These are phyloP conservation scores for Fusarium humuli DNA, from an alignment of 2,329 filamentous ascomycete genomes.

Conservation along the genomic window DNA sequence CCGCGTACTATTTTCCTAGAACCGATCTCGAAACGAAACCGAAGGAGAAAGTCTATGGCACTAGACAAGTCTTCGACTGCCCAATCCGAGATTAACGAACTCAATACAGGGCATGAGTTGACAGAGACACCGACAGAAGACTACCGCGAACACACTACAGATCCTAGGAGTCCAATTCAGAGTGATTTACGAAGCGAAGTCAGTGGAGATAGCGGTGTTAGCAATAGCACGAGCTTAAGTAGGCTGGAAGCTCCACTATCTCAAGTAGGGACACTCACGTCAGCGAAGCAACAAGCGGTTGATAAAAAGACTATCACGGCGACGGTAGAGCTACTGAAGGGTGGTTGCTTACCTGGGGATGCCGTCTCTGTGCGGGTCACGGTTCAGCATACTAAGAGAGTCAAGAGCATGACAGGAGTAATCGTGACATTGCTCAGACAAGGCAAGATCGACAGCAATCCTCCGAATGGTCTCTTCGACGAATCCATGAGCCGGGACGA, in stretches of 20 bases:
- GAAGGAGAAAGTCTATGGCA: slow-evolving; percentile 67
- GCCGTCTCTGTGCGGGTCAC: slow-evolving; percentile 81
- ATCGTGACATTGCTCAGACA: slow-evolving; percentile 93
- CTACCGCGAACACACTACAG: slow-evolving; percentile 50
- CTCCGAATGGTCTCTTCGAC: slow-evolving; percentile 63
- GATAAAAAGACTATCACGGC: slow-evolving; percentile 85
- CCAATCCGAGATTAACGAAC: slow-evolving; percentile 54
- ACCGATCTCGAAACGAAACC: slow-evolving; percentile 79
- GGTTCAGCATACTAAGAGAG: slow-evolving; percentile 87
- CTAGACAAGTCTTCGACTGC: slow-evolving; percentile 60
- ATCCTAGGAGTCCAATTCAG: slow-evolving; percentile 57
- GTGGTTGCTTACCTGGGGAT: slow-evolving; percentile 88
- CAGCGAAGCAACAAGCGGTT: slow-evolving; percentile 58
- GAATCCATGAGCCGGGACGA: slow-evolving; percentile 68
- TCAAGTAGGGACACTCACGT: slow-evolving; percentile 48
- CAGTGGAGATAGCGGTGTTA: slow-evolving; percentile 77
- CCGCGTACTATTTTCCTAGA: slow-evolving; percentile 88
- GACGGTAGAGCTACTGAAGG: slow-evolving; percentile 82
- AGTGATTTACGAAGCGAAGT: slow-evolving; percentile 74
- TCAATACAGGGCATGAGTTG: slow-evolving; percentile 51
- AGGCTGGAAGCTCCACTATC: slow-evolving; percentile 58
- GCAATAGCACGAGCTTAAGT: slow-evolving; percentile 72
- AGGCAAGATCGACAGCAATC: slow-evolving; percentile 85
- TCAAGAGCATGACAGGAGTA: slow-evolving; percentile 92
- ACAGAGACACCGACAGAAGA: slow-evolving; percentile 58